Evolutionary conservation across 176 grass and related monocot genomes (phyloP).

Genomic region (Musa troglodytarum): DNA sequence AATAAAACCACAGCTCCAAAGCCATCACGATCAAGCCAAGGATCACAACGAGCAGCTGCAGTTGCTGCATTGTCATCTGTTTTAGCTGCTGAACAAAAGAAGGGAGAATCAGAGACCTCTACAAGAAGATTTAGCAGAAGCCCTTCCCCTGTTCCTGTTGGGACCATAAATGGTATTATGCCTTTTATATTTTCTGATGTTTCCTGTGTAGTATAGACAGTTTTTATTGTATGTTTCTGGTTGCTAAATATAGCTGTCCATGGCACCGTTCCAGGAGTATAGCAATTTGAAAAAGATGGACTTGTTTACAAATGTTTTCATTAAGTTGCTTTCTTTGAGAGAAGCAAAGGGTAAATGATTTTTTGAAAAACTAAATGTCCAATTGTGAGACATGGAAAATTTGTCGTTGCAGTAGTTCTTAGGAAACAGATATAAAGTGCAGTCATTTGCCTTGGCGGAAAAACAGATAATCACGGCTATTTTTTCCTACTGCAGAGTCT

Average conservation of each 20-base stretch:
- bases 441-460: no score
- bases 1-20: slow-evolving; percentile 30
- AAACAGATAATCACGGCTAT: slow-evolving; percentile 9
- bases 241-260: neutral
- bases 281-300: neutral
- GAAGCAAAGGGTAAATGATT: no score
- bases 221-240: neutral
- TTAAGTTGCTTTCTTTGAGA: neutral
- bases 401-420: no score
- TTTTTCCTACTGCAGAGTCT: slow-evolving; percentile 30
- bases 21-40: slow-evolving; percentile 52
- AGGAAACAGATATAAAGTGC: no score
- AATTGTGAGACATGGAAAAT: no score
- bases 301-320: neutral
- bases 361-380: no score
- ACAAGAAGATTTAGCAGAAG: slow-evolving; percentile 32
- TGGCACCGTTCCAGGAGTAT: neutral
- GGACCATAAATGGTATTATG: slow-evolving; percentile 27
- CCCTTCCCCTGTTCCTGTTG: slow-evolving; percentile 26
- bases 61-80: slow-evolving; percentile 78
- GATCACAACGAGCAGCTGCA: slow-evolving; percentile 84
- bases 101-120: slow-evolving; percentile 51
- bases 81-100: slow-evolving; percentile 64
- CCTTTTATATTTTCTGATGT: neutral
- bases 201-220: neutral